Conservation (phyloP, 2,329 filamentous ascomycete genomes). For the Alternaria hordeiaustralica region DNA sequence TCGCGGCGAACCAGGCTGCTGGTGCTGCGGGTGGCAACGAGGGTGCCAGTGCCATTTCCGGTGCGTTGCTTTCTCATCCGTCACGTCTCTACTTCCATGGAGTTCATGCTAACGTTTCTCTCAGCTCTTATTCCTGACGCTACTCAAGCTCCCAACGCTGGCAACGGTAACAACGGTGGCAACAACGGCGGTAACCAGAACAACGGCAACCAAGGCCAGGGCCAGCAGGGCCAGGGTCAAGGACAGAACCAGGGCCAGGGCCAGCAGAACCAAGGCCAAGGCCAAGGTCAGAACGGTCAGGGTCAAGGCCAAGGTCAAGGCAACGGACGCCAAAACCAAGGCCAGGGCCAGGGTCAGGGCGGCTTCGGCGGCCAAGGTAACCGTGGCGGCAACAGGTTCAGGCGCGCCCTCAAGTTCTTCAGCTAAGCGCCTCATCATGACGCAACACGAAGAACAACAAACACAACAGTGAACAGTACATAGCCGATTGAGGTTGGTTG, state of each 20-base stretch:
- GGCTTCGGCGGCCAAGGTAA: background rate
- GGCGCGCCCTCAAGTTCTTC: conserved; percentile 9
- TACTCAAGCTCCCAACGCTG: conserved; percentile 14
- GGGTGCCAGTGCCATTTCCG: conserved; percentile 50
- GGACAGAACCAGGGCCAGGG: background rate
- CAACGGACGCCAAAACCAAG: background rate
- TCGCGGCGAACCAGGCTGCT: conserved; percentile 55
- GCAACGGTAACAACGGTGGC: conserved; percentile 17
- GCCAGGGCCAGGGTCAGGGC: background rate
- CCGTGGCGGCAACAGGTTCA: conserved; percentile 1
- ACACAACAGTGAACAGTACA: background rate
- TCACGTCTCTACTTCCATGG: conserved; percentile 20
- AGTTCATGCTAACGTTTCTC: conserved; percentile 9
- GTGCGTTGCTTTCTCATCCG: conserved; percentile 35
- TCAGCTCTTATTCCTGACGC: conserved; percentile 26
- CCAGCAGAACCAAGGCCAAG: background rate
- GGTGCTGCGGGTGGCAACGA: conserved; percentile 48
- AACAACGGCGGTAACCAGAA: conserved; percentile 9
- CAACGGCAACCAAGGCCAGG: conserved; percentile 1
- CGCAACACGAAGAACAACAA: background rate
- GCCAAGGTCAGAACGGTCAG: background rate
- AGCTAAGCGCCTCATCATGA: background rate
- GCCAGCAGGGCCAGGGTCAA: background rate
- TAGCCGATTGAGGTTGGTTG: background rate
- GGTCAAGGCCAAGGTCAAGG: background rate